phyloP scores from a whole-genome alignment of 1,284 basidiomycete genomes.

The Boletus sp. region DNA sequence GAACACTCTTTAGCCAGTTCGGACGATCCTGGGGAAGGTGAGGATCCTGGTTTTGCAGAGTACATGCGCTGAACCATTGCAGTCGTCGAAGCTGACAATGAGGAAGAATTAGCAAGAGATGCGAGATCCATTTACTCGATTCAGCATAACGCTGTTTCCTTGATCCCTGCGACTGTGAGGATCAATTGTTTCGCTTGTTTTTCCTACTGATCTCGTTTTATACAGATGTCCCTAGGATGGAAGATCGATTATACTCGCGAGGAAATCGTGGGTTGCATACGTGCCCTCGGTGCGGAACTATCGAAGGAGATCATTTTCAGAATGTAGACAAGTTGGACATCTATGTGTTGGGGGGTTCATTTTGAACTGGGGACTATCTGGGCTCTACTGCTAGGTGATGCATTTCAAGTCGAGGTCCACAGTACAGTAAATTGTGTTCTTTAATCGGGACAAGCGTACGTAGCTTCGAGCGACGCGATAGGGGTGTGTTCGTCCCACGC shows the following conservation, averaged over 20 bases:
- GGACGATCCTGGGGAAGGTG: conserved; percentile 27
- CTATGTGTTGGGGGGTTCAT: not conserved
- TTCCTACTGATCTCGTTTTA: conserved; percentile 7
- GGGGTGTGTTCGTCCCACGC: conserved; percentile 12
- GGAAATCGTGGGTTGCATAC: conserved; percentile 36
- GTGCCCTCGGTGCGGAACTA: conserved; percentile 40
- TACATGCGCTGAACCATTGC: conserved; percentile 1
- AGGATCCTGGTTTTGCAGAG: not conserved
- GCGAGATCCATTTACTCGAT: conserved; percentile 27
- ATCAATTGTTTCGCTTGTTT: not conserved
- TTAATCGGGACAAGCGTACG: not conserved
- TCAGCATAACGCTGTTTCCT: conserved; percentile 15
- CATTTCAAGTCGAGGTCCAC: not conserved
- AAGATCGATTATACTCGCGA: conserved; percentile 20
- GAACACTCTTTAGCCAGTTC: conserved; percentile 43
- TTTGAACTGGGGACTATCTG: not conserved
- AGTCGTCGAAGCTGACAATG: conserved; percentile 18
- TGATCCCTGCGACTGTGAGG: conserved; percentile 29
- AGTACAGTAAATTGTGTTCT: not conserved
- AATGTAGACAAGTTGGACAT: conserved; percentile 11
- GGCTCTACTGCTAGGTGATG: not conserved
- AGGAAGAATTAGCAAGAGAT: conserved; percentile 20
- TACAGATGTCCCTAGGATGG: conserved; percentile 34
- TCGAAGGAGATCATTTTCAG: conserved; percentile 37
- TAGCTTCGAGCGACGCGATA: not conserved